Conservation (phyloP, 768 basidiomycete genomes). For the Naganishia vaughanmartiniae region DNA sequence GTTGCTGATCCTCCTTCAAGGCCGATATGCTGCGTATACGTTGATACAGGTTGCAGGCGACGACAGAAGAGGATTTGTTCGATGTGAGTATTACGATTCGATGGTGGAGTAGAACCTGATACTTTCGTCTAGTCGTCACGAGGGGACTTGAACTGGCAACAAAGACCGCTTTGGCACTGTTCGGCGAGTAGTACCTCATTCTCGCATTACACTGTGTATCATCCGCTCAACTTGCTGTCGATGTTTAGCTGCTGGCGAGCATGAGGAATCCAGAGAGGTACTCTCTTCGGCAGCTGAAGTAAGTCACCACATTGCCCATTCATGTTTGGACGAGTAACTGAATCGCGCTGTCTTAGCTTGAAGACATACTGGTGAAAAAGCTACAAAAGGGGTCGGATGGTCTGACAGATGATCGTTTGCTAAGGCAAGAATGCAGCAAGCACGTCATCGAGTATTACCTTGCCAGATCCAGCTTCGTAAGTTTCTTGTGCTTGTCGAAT, state of each 20-base stretch:
- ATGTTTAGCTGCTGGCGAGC: neutral
- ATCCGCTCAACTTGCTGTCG: neutral
- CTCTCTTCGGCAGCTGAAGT: constrained; percentile 9
- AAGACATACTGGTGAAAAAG: neutral
- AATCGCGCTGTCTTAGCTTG: neutral
- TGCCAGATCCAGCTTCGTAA: constrained; percentile 6
- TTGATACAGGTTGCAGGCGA: constrained; percentile 9
- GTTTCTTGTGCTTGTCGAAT: neutral
- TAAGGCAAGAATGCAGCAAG: constrained; percentile 6
- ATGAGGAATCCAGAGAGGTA: constrained; percentile 11
- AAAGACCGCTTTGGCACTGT: constrained; percentile 8
- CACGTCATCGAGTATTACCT: constrained; percentile 11
- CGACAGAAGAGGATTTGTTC: neutral
- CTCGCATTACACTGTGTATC: neutral
- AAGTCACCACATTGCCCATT: too few species aligned
- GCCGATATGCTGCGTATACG: constrained; percentile 14
- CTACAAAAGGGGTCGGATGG: neutral
- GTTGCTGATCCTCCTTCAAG: neutral
- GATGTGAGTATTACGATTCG: neutral
- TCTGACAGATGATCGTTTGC: neutral
- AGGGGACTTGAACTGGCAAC: constrained; percentile 6
- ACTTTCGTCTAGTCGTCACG: neutral
- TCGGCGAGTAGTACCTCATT: neutral
- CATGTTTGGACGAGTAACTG: neutral
- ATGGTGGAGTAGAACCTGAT: neutral